Base-by-base conservation (phyloP, 2,329 filamentous ascomycete species). In the Lasiodiplodia hormozganensis region DNA sequence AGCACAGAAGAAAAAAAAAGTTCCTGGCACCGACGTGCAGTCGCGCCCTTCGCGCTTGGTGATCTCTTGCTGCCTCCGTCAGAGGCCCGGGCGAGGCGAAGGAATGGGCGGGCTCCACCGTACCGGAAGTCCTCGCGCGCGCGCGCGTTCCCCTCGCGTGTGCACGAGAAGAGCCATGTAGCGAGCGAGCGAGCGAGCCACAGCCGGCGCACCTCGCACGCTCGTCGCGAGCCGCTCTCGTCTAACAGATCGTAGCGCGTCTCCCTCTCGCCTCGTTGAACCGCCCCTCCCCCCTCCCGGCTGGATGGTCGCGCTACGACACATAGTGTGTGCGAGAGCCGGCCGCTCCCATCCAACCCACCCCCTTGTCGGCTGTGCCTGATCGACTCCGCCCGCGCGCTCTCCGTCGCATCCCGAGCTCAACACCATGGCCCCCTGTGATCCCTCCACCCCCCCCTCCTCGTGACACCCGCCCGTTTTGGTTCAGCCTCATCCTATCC, bases 351-450 rank as follows among this genome's bases (percentile, higher is more conserved):
- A 21, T 47, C 43, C 43, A 52, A 21, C 28, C 25, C 28, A 11
- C 43, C 43, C 60, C 43, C 43, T 64, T 52, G 31, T 34, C 31
- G 31, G 31, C 31, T 34, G 47, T 64, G 60, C 60, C 60, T 64
- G 60, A 62, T 62, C 58, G 57, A 21, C 43, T 49, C 57, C 57
- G 58, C 18, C 23, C 58, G 36, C 21, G 52, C 52, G 23, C 28
- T 8, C 49, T 18, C 49, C 52, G 23, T n/a, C 52, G 6, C 54
- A 21, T 31, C 54, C 18, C 31, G 54, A 38, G 4, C 23, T 62
- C 57, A 62, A 62, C 57, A 62, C 57, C 57, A 62, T 47, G 38
- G 21, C 38, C 43, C 40, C 23, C 56, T 58, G 56, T 18, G 23
- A n/a, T n/a, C 28, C 23, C 25, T 56, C 58, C 58, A 28, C 58